Base-by-base conservation (phyloP, 179 eudicot species). In the Carnegiea gigantea region DNA sequence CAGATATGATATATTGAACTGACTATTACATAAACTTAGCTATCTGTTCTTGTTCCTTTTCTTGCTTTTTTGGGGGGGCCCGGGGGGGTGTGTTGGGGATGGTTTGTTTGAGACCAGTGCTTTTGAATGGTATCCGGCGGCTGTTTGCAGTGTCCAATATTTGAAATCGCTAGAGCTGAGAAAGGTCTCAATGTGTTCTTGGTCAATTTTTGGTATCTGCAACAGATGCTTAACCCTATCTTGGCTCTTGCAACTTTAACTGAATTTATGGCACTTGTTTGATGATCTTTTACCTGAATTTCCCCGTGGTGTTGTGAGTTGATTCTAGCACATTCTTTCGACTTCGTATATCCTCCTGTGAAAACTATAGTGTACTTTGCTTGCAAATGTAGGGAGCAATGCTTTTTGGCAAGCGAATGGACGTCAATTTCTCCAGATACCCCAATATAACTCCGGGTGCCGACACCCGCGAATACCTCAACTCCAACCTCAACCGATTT, bases 401-500 rank as follows among this genome's bases (percentile, higher is more conserved):
- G 85, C 87, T 95, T 21, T 95, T 93, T 82, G 97, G 92, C 59
- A 93, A 94, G 86, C 90, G 91, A 5, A 78, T 95, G 91, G 99
- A 95, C 77, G 99, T 94, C 33, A 95, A 95, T 80, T 95, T 76
- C 77, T 95, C 99, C 26, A 89, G 89, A 86, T 89, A 92, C 84
- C 92, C 95, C 23, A 90, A 85, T 74, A 95, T 95, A 57, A 95
- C 94, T 51, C 78, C 94, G 2, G 97, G 95, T 23, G 88, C 95
- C 3, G 99, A 95, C 54, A 89, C 99, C 49, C 98, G 87, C 24
- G 99, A 95, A 77, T 95, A 92, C 86, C 76, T 85, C 10, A 93
- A 93, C 90, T 95, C 99, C 51, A 95, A 90, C 80, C 98, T 95
- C 75, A 94, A 95, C 79, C 95, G 99, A 36, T 93, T 93, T 77